These are phyloP conservation scores for Ophiostoma tasmaniense DNA, from an alignment of 2,329 filamentous ascomycete species.

Conservation along the genomic window DNA sequence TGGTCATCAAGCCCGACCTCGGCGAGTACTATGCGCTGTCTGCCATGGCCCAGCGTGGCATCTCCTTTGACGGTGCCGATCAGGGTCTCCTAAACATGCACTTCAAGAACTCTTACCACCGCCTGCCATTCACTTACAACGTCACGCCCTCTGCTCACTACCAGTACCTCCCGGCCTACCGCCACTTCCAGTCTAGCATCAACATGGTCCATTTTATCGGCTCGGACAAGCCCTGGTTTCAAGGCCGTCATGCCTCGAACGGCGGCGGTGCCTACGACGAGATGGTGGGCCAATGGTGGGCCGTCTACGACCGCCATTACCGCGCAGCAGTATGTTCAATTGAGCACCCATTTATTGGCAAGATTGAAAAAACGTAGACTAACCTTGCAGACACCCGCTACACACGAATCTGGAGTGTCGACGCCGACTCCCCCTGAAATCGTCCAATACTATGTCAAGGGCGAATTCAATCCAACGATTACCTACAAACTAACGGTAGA, in stretches of 20 bases:
- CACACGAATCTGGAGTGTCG: not conserved
- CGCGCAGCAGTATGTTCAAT: conserved; percentile 39
- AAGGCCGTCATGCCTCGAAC: conserved; percentile 47
- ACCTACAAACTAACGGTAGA: conserved; percentile 27
- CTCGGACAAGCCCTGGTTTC: conserved; percentile 77
- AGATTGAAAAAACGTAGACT: not conserved
- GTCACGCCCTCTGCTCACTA: conserved; percentile 95
- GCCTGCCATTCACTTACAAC: conserved; percentile 92
- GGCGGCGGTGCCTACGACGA: conserved; percentile 65
- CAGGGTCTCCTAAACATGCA: conserved; percentile 94
- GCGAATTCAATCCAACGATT: conserved; percentile 39
- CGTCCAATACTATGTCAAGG: conserved; percentile 46
- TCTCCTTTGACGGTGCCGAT: conserved; percentile 95
- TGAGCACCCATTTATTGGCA: not conserved
- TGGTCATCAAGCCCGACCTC: conserved; percentile 81
- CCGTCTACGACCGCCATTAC: conserved; percentile 85
- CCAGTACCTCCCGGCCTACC: conserved; percentile 92
- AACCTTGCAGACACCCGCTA: conserved; percentile 1
- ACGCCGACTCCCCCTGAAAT: conserved; percentile 27
- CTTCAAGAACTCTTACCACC: conserved; percentile 74
- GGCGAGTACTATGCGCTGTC: conserved; percentile 79
- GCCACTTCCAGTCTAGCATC: conserved; percentile 84
- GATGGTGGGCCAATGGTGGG: conserved; percentile 85
- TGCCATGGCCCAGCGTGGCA: conserved; percentile 74
- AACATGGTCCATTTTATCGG: conserved; percentile 94